Conservation (phyloP, 108 stramenopile genomes). For the Fistulifera solaris region DNA sequence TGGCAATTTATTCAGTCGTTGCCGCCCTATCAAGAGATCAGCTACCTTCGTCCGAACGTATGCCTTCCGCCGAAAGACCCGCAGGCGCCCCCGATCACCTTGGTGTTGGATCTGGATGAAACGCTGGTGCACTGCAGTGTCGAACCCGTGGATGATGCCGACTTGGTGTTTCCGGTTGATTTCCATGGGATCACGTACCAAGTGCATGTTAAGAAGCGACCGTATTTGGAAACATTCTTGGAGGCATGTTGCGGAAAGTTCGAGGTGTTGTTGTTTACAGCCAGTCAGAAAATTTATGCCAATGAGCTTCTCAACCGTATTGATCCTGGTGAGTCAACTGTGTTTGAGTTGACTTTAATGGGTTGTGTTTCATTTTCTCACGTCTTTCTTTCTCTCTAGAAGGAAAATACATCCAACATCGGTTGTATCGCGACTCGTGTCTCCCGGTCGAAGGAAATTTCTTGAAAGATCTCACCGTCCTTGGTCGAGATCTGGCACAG, state of each 20-base stretch:
- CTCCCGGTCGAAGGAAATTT: slow-evolving; percentile 82
- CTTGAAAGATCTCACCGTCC: slow-evolving; percentile 84
- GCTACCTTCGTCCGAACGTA: slow-evolving; percentile 34
- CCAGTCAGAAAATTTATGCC: slow-evolving; percentile 92
- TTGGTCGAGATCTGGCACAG: slow-evolving; percentile 74
- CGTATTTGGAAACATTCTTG: slow-evolving; percentile 76
- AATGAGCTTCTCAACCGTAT: slow-evolving; percentile 86
- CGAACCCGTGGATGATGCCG: slow-evolving; percentile 79
- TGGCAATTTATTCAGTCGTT: slow-evolving; percentile 91
- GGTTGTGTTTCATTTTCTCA: not conserved
- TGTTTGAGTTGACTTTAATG: not conserved
- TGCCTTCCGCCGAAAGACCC: slow-evolving; percentile 44
- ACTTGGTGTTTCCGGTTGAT: slow-evolving; percentile 85
- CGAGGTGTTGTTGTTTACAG: slow-evolving; percentile 95
- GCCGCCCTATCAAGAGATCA: slow-evolving; percentile 56
- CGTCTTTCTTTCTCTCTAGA: slow-evolving; percentile 27
- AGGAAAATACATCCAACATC: slow-evolving; percentile 73
- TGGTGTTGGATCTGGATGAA: slow-evolving; percentile 96
- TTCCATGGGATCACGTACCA: slow-evolving; percentile 79
- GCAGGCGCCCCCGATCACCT: slow-evolving; percentile 38
- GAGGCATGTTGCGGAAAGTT: slow-evolving; percentile 63
- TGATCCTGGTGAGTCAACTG: slow-evolving; percentile 74
- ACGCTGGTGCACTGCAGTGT: slow-evolving; percentile 96
- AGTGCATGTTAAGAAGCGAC: slow-evolving; percentile 87
- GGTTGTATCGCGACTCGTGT: slow-evolving; percentile 93